Conservation (phyloP, 441 rosid genomes). For the Biscutella laevigata region DNA sequence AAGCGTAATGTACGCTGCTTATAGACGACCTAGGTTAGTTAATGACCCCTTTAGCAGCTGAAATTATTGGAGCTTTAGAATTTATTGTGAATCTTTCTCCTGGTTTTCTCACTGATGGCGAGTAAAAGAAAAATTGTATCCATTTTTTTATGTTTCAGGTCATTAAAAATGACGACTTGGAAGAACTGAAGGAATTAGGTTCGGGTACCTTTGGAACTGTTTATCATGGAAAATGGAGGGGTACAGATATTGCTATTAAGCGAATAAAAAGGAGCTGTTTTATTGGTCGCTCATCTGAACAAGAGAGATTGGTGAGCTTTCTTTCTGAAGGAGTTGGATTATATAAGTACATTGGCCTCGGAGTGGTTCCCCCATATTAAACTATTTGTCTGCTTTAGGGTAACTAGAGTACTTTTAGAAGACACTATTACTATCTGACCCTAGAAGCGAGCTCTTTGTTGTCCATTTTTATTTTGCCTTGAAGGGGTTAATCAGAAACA, state of each 20-base stretch:
- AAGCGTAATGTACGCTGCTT: neutral
- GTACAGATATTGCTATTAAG: slow-evolving; percentile 67
- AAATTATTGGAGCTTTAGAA: slow-evolving; percentile 4
- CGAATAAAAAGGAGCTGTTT: slow-evolving; percentile 65
- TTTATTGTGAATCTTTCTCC: slow-evolving; percentile 7
- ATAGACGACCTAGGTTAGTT: slow-evolving; percentile 11
- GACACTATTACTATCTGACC: slow-evolving; percentile 5
- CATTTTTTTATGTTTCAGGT: slow-evolving; percentile 29
- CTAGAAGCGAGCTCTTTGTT: neutral
- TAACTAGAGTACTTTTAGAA: slow-evolving; percentile 6
- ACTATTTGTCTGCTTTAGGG: slow-evolving; percentile 7
- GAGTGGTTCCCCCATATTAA: neutral
- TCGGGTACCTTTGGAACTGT: slow-evolving; percentile 34
- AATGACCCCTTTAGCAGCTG: slow-evolving; percentile 4
- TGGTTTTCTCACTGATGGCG: slow-evolving; percentile 12
- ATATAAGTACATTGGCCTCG: neutral
- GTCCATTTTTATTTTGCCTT: slow-evolving; percentile 8
- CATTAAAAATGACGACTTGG: slow-evolving; percentile 66
- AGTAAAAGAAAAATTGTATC: neutral
- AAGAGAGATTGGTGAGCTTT: slow-evolving; percentile 38
- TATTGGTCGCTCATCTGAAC: slow-evolving; percentile 62
- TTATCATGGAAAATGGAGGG: slow-evolving; percentile 78
- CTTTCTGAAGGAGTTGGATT: neutral
- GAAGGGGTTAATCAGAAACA: neutral
- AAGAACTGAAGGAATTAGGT: slow-evolving; percentile 52